These are phyloP conservation scores for Sporothrix schenckii DNA, from an alignment of 2,329 filamentous ascomycete genomes.

Conservation along the genomic window DNA sequence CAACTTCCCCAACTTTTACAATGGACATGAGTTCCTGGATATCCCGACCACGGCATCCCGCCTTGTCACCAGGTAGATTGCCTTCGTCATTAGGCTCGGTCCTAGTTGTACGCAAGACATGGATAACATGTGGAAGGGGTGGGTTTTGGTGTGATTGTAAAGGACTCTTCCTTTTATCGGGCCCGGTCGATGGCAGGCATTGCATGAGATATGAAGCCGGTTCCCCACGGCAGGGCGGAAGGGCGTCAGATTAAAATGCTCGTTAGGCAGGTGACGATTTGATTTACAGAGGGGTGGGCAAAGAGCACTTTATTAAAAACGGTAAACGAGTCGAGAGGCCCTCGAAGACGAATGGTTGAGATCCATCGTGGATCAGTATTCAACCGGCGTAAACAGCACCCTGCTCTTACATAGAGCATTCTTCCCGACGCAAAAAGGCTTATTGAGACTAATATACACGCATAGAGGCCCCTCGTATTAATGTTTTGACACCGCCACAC, in stretches of 20 bases:
- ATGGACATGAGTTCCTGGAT: background rate
- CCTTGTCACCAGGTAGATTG: background rate
- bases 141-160: no score
- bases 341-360: background rate
- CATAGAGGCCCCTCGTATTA: background rate
- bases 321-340: background rate
- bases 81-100: background rate
- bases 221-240: background rate
- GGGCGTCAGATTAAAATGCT: background rate
- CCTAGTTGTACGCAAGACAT: background rate
- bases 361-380: background rate
- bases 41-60: background rate
- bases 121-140: background rate
- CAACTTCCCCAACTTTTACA: background rate
- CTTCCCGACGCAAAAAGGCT: background rate
- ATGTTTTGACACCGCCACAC: background rate
- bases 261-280: background rate
- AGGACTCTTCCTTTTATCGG: background rate
- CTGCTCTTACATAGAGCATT: background rate
- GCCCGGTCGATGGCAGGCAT: background rate
- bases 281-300: background rate
- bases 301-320: no score
- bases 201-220: background rate
- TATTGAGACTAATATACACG: constrained; percentile 13
- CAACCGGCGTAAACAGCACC: background rate